Conservation (phyloP, 2,329 filamentous ascomycete species). For the Aspergillus ibericus region DNA sequence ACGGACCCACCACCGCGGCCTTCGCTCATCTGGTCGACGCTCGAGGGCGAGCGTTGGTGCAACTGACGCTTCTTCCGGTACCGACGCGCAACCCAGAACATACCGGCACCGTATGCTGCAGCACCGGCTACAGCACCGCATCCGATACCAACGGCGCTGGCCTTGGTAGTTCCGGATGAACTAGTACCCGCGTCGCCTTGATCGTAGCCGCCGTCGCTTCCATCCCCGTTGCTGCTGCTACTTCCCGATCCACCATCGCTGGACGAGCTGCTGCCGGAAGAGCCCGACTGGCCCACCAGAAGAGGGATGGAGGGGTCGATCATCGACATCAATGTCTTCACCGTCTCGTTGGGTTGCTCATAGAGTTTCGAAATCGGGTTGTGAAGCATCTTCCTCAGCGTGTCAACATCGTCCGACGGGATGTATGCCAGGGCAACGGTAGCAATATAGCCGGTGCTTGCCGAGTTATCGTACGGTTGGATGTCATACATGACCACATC, state of each 20-base stretch:
- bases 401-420: constrained; percentile 67
- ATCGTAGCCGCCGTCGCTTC: constrained; percentile 41
- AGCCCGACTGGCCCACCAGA: constrained; percentile 51
- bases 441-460: constrained; percentile 71
- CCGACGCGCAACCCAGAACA: constrained; percentile 88
- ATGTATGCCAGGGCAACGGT: constrained; percentile 77
- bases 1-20: constrained; percentile 50
- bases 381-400: constrained; percentile 67
- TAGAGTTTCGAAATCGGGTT: constrained; percentile 74
- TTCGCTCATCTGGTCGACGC: constrained; percentile 66
- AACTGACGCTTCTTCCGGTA: constrained; percentile 83
- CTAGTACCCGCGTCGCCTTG: constrained; percentile 52
- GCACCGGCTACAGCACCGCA: constrained; percentile 75
- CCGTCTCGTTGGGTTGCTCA: constrained; percentile 64
- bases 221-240: constrained; percentile 42
- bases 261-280: constrained; percentile 38
- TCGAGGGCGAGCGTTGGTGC: constrained; percentile 75
- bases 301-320: constrained; percentile 84
- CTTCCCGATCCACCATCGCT: constrained; percentile 37
- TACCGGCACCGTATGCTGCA: constrained; percentile 85
- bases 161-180: constrained; percentile 37
- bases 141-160: constrained; percentile 65
- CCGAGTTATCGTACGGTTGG: constrained; percentile 71
- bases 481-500: constrained; percentile 70
- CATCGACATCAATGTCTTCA: constrained; percentile 71